Evolutionary conservation across 2,329 filamentous ascomycete species (phyloP), one percentile per base, ranked within the genome.

Genomic region (Beauveria brongniartii): DNA sequence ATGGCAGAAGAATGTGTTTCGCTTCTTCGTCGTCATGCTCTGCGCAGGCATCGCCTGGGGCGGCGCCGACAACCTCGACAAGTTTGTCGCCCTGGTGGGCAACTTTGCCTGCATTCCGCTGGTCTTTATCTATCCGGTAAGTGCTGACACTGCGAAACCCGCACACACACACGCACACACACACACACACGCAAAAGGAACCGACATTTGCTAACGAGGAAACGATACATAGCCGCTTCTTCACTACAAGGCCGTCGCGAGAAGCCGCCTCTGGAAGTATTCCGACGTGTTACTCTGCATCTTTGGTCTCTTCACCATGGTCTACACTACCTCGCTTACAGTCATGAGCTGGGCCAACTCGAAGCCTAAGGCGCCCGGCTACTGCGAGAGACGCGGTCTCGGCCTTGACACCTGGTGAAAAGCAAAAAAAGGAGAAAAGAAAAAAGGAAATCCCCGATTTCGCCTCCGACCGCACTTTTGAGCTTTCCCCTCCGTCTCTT

Each of bases 1-100:
- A 79, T 99, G 94, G 94, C 90, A 97, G 81, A 99, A 99, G 85
- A 99, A 99, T 68, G 79, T 89, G 40, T 99, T 96, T 79, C 88
- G 94, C 59, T 99, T 97, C 80, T 87, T 93, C 70, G 85, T 97
- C 64, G 94, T 97, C 55, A 84, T 90, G 69, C 75, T 94, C 26
- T 97, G 94, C 70, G 90, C 92, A 0, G 75, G 86, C 62, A 89
- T 99, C 65, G 93, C 93, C 1, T 99, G 92, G 91, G 86, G 88
- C 50, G 94, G 94, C 64, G 93, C 94, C 3, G 90, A 91, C 66
- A 88, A 97, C 74, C 78, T 99, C 59, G 94, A 99, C 78, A 97
- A 97, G 75, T 99, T 99, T 73, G 95, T 99, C 37, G 89, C 92
- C 24, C 81, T 99, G 44, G 92, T 99, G 22, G 94, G 94, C 65